Percentiles rank a stretch among this genome's conserved stretches.
Evolutionary conservation across 2,329 filamentous ascomycete species (phyloP).

Genomic region (Emydomyces testavorans): DNA sequence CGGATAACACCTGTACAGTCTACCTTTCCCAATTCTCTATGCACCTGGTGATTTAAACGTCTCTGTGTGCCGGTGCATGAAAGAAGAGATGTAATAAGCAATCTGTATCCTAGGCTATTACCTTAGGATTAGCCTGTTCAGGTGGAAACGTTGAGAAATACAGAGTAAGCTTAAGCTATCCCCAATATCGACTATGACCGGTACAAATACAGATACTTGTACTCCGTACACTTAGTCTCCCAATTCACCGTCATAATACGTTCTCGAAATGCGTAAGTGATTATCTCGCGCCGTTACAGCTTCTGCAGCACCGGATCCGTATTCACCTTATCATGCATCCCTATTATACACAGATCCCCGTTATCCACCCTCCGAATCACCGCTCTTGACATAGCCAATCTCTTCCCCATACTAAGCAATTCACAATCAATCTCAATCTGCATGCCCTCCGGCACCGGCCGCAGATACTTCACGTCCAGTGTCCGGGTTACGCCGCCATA

Average conservation of each 20-base stretch:
- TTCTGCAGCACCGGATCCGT: constrained; percentile 38
- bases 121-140: too few relatives aligned
- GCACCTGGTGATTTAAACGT: neutral
- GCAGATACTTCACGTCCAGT: constrained; percentile 55
- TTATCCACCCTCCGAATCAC: constrained; percentile 45
- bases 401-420: constrained; percentile 47
- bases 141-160: too few relatives aligned
- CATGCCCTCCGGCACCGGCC: constrained; percentile 46
- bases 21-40: neutral
- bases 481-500: constrained; percentile 54
- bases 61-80: too few relatives aligned
- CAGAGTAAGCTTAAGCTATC: too few relatives aligned
- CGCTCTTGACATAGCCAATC: constrained; percentile 44
- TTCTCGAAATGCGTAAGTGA: too few relatives aligned
- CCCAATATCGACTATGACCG: too few relatives aligned
- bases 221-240: too few relatives aligned
- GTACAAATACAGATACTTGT: too few relatives aligned
- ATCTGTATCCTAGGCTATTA: too few relatives aligned
- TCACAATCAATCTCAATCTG: constrained; percentile 46
- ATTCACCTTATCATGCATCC: constrained; percentile 56
- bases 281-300: constrained; percentile 6
- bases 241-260: too few relatives aligned
- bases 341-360: constrained; percentile 45
- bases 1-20: neutral
- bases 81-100: too few relatives aligned